Evolutionary conservation across 2,329 filamentous ascomycete species (phyloP).

Genomic region (Verticillium dahliae): DNA sequence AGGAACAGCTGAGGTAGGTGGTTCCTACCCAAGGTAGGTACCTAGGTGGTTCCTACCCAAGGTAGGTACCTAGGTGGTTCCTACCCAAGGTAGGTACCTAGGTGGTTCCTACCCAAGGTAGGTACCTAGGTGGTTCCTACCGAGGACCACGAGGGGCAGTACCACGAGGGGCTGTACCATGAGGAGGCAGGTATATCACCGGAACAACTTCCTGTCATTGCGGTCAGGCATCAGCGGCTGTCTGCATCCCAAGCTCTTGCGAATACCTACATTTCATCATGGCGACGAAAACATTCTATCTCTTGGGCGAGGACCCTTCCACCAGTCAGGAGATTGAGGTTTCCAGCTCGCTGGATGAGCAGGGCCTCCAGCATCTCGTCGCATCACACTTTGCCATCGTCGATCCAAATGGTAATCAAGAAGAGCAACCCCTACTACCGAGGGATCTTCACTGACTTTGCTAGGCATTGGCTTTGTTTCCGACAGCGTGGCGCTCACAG

Average conservation of each 20-base stretch:
- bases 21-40: no score
- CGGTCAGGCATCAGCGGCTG: neutral
- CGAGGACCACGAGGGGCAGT: no score
- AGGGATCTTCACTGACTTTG: neutral
- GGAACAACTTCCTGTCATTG: neutral
- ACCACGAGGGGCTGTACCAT: no score
- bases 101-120: no score
- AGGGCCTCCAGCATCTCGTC: slow-evolving; percentile 29
- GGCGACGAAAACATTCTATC: slow-evolving; percentile 31
- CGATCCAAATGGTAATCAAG: slow-evolving; percentile 26
- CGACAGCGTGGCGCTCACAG: slow-evolving; percentile 21
- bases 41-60: no score
- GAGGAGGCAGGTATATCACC: neutral
- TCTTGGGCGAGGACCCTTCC: slow-evolving; percentile 31
- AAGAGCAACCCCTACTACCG: no score
- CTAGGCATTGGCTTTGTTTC: slow-evolving; percentile 30
- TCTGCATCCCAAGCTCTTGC: neutral
- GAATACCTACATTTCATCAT: slow-evolving; percentile 15
- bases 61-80: no score
- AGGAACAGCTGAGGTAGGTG: no score
- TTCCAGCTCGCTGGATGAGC: slow-evolving; percentile 23
- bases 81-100: no score
- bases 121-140: no score
- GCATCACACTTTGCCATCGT: slow-evolving; percentile 37
- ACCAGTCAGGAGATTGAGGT: slow-evolving; percentile 29